These are phyloP conservation scores for Amanita muscaria DNA, from an alignment of 768 basidiomycete species.

Conservation along the genomic window DNA sequence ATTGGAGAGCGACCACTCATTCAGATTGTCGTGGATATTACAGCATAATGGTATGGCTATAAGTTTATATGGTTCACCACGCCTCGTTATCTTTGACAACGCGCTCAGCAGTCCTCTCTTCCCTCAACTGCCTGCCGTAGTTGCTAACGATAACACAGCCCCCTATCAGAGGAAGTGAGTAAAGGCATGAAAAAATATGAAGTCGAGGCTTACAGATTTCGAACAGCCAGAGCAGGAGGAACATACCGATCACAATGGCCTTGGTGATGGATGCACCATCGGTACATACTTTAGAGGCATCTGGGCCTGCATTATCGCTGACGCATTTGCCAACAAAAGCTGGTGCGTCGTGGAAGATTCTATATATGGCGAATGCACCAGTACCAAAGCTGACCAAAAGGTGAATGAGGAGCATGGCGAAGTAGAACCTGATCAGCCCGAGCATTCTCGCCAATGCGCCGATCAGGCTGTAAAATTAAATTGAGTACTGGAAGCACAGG, in stretches of 20 bases:
- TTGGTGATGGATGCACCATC: constrained; percentile 32
- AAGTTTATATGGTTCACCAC: constrained; percentile 23
- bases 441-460: constrained; percentile 34
- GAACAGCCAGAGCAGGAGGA: constrained; percentile 38
- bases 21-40: neutral
- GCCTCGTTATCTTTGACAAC: constrained; percentile 37
- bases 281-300: constrained; percentile 26
- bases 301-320: constrained; percentile 21
- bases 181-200: constrained; percentile 2
- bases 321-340: constrained; percentile 31
- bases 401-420: constrained; percentile 32
- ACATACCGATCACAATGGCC: constrained; percentile 31
- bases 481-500: neutral
- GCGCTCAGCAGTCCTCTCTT: constrained; percentile 30
- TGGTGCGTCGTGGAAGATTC: constrained; percentile 32
- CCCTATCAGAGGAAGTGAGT: constrained; percentile 21
- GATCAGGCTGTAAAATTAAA: constrained; percentile 24
- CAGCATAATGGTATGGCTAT: neutral
- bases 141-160: constrained; percentile 37
- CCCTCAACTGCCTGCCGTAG: constrained; percentile 36
- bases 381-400: constrained; percentile 36
- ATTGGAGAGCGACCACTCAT: neutral
- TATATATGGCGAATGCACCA: constrained; percentile 35
- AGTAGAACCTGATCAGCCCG: constrained; percentile 33
- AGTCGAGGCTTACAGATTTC: constrained; percentile 33